Base-by-base conservation (phyloP, 208 protist species). In the Trypanosoma mega region DNA sequence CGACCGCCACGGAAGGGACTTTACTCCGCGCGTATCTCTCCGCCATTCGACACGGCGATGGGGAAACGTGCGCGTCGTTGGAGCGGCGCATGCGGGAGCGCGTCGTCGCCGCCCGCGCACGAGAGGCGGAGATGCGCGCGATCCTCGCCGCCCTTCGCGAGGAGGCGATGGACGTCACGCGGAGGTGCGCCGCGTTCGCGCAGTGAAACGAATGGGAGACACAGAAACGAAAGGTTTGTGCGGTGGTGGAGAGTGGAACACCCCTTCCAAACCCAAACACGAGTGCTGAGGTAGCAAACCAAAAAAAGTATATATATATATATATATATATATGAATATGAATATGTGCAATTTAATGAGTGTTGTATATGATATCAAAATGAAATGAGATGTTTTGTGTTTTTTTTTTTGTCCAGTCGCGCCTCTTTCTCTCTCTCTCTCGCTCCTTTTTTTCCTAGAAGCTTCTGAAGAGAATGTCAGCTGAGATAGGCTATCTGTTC, bases 1-100 rank as follows among this genome's bases (percentile, higher is more conserved):
- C 58, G 3, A 64, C 74, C 33, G 59, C 74, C 6, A 72, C 69
- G 9, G 78, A 88, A 48, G 21, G 63, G 12, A 54, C 68, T 23
- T 44, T 92, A 20, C 70, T 92, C 3, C 57, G 37, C 11, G 37
- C 55, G n/a, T 92, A 88, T 51, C 33, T 75, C 30, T 55, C 71
- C 14, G 81, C 76, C 4, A 49, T 77, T 2, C 72, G 77, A 29
- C 29, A 54, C 24, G 54, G 74, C 1, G 64, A 85, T 48, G 31
- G 20, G 26, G 51, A 63, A 20, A 49, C 53, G 45, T 70, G 78
- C 34, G 16, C 26, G 7, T 30, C 43, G n/a, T 66, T 80, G 14
- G 72, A 75, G 61, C 30, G 60, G 11, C 63, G 71, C 43, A 78
- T 90, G 78, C 63, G 68, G 46, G 31, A 29, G 0, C 66, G 63